Base-by-base conservation (phyloP, 192 early-diverging fungal species). In the Diversispora eburnea region DNA sequence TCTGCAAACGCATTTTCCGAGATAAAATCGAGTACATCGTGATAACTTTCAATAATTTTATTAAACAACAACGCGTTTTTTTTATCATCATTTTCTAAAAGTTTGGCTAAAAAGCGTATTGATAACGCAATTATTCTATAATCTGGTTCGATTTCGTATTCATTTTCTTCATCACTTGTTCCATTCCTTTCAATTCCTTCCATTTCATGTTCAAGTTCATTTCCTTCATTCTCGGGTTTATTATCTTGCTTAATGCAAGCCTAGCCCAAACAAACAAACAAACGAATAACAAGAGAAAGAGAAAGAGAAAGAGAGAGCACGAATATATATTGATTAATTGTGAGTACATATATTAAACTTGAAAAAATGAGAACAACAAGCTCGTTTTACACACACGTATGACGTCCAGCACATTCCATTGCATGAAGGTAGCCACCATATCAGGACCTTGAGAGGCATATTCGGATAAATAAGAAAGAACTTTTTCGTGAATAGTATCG, bases 401-500 rank as follows among this genome's bases (percentile, higher is more conserved):
- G 17, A 77, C 78, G 54, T 78, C 67, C 22, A 86, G 66, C 17
- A 84, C 77, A 9, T 65, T 72, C 84, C 84, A 86, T 19, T 80
- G 73, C 3, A 73, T 19, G 45, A 82, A 73, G 70, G 79, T 77
- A 17, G 54, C 33, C 19, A 79, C 63, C 22, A 81, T 70, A 41
- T 45, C 22, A 5, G 76, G 79, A 52, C 67, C 78, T 19, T 79
- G 74, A 0, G 77, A 70, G 10, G 83, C 76, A 60, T 83, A 82
- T 2, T 77, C 76, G 52, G 78, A 78, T 33, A 92, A 77, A 68
- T 89, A 88, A 0, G 90, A 87, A 25, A 92, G 82, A 12, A 92
- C 86, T 77, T 90, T 90, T 77, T 92, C 91, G 77, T 92, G 87
- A 15, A 89, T 79, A 3, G 91, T 88, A 60, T 90, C 91, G 75